Conservation (phyloP, 1,284 basidiomycete species). For the Omphalotus olearius region DNA sequence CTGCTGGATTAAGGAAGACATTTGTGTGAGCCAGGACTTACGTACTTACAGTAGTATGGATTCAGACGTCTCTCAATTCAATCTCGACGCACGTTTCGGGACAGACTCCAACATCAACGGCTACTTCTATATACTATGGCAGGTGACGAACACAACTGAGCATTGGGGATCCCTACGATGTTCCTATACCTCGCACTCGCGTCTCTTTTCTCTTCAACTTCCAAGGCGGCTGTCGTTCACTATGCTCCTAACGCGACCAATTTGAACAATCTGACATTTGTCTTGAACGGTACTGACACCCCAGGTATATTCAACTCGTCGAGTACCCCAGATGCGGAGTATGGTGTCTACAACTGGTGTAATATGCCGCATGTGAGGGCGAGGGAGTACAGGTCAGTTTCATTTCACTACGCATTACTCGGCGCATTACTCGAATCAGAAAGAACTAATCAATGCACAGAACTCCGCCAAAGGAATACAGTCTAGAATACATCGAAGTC, state of each 20-base stretch:
- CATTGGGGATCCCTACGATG: not conserved
- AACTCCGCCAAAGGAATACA: constrained; percentile 28
- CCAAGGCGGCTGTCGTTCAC: constrained; percentile 17
- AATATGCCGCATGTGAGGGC: constrained; percentile 45
- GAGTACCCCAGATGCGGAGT: constrained; percentile 28
- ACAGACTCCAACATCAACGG: not conserved
- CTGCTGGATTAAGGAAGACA: no score
- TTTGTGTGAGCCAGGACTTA: no score
- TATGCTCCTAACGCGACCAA: constrained; percentile 34
- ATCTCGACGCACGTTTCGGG: no score
- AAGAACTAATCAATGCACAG: constrained; percentile 16
- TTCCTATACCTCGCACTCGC: not conserved
- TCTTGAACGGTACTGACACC: constrained; percentile 33
- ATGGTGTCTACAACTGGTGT: constrained; percentile 45
- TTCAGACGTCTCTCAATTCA: no score
- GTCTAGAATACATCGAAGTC: constrained; percentile 39
- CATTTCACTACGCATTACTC: constrained; percentile 2
- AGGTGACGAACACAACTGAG: not conserved
- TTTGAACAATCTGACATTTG: constrained; percentile 37
- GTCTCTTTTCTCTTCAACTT: not conserved
- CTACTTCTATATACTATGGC: no score
- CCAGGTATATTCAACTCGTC: constrained; percentile 41
- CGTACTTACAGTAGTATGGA: no score
- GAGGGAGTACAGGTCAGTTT: constrained; percentile 37
- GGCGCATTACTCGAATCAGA: not conserved